A percentile compares a stretch with the other conserved stretches of the same genome.
Evolutionary conservation across 202 grass and related monocot species (phyloP).

Genomic region (Carex sylvatica): DNA sequence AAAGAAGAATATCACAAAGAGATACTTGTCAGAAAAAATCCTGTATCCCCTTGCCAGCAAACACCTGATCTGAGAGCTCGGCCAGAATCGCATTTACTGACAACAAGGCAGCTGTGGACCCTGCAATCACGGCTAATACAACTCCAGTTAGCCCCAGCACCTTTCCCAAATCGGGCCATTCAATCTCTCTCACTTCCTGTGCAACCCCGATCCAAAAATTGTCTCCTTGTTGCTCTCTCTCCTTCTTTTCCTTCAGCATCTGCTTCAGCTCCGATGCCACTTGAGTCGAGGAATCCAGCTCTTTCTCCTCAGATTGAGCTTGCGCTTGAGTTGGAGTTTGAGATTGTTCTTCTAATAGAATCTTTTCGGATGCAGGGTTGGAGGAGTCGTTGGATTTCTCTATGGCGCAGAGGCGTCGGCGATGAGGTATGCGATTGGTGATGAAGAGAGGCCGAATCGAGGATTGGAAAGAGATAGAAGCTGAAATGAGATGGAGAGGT

Average conservation of each 20-base stretch:
- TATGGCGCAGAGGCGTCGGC: background rate
- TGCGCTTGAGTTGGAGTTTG: background rate
- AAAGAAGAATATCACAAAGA: background rate
- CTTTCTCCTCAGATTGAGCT: slow-evolving; percentile 5
- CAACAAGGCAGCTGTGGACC: slow-evolving; percentile 63
- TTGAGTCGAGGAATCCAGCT: slow-evolving; percentile 1
- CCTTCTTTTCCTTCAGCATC: slow-evolving; percentile 51
- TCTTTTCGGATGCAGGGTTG: background rate
- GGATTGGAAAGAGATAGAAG: background rate
- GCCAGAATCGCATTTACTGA: slow-evolving; percentile 80
- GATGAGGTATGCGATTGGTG: background rate
- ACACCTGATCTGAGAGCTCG: slow-evolving; percentile 74
- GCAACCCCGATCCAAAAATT: slow-evolving; percentile 48
- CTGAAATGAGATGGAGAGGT: background rate
- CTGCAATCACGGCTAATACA: slow-evolving; percentile 75
- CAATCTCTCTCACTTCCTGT: slow-evolving; percentile 76
- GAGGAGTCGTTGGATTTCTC: background rate
- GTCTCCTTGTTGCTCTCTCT: slow-evolving; percentile 31
- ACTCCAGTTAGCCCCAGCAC: slow-evolving; percentile 74
- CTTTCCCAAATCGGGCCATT: slow-evolving; percentile 67
- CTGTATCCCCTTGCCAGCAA: slow-evolving; percentile 72
- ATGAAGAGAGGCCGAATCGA: background rate
- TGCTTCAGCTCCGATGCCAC: slow-evolving; percentile 81
- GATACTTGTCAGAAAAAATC: slow-evolving; percentile 56
- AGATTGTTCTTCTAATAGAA: background rate